Evolutionary conservation across 371 early-diverging fungal species (phyloP).

Genomic region (Fennellomyces sp.): DNA sequence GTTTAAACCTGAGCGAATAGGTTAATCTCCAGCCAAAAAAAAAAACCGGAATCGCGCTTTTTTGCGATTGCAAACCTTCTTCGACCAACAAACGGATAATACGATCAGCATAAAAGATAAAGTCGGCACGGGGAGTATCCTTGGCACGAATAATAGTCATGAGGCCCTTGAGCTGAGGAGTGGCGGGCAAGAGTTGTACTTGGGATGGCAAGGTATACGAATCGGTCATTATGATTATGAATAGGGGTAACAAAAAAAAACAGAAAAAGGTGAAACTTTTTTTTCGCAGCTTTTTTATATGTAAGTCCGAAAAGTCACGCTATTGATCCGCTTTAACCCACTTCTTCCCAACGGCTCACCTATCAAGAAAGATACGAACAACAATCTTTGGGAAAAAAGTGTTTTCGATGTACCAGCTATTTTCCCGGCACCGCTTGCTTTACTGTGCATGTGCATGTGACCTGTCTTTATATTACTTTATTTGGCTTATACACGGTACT

Average conservation of each 20-base stretch:
- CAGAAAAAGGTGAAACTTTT: slow-evolving; percentile 3
- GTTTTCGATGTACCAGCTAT: too few relatives aligned
- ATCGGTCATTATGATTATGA: slow-evolving; percentile 3
- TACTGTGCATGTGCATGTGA: too few relatives aligned
- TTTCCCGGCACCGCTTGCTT: too few relatives aligned
- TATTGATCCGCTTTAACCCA: too few relatives aligned
- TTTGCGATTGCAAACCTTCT: background rate
- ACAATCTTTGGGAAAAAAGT: too few relatives aligned
- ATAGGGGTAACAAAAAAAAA: background rate
- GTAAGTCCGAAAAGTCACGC: background rate
- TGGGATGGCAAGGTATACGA: slow-evolving; percentile 58
- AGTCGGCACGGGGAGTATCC: slow-evolving; percentile 83
- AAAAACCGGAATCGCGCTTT: background rate
- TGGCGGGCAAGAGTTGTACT: slow-evolving; percentile 72
- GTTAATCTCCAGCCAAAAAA: background rate
- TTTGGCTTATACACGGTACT: too few relatives aligned
- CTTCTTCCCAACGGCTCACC: too few relatives aligned
- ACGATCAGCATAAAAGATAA: slow-evolving; percentile 93
- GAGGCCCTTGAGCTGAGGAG: slow-evolving; percentile 79
- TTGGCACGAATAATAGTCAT: slow-evolving; percentile 87
- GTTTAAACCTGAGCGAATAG: slow-evolving; percentile 70
- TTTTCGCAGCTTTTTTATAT: background rate
- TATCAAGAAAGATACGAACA: too few relatives aligned
- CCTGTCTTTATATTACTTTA: too few relatives aligned
- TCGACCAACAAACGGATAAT: slow-evolving; percentile 82